Base-by-base conservation (phyloP, 768 basidiomycete species). In the Phaffia australis region DNA sequence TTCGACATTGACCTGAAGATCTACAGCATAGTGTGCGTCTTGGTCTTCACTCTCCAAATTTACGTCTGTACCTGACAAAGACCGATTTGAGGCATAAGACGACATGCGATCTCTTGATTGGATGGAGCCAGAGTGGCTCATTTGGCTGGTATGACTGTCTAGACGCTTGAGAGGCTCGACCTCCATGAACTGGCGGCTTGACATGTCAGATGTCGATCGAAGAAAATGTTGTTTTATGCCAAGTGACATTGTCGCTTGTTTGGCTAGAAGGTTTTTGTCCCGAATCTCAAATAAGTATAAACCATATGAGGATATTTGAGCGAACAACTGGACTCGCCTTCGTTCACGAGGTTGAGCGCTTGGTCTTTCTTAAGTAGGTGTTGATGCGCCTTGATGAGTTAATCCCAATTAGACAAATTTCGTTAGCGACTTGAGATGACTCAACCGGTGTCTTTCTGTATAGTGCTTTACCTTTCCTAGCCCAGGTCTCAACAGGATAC, bases 271-370 rank as follows among this genome's bases (percentile, higher is more conserved):
- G 57, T 27, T 46, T 47, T 19, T 59, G 30, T 27, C 57, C 7
- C 4, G 3, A 6, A 16, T 19, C 19, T 21, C 11, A 2, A 32
- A 25, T 27, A 15, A 8, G 2, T 15, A 23, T 14, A 14, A 30
- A 52, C 14, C 14, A 7, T 23, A 35, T 16, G 4, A 18, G 32
- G 25, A 8, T 54, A 64, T 27, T 21, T 30, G 35, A n/a, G 32
- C 30, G 52, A 64, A 18, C 27, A n/a, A n/a, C 23, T 46, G 7
- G 47, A 56, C 55, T 56, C 56, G 23, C 54, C 74, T 69, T 77
- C 74, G 60, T 75, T 75, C 4, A 74, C 75, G 58, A 70, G 70
- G 42, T 42, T 63, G 32, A 76, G 71, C 27, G 75, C 51, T 68
- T 73, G 50, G 68, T 77, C 72, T 52, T 69, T 62, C 66, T 74